phyloP scores from a whole-genome alignment of 768 basidiomycete genomes.

The Russula foetens region DNA sequence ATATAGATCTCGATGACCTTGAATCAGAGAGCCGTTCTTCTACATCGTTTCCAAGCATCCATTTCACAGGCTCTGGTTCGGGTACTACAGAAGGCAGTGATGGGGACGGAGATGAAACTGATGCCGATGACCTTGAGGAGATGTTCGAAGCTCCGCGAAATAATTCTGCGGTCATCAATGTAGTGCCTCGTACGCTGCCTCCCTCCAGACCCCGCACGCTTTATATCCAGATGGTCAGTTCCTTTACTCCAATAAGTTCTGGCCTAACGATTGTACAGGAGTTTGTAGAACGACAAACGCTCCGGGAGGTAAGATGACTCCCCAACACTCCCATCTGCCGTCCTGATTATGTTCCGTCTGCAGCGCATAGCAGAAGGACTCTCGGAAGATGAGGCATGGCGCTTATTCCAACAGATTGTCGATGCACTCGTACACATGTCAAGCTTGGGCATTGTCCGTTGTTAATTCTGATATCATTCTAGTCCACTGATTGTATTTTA shows the following conservation, averaged over 20 bases:
- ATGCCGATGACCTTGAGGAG: slow-evolving; percentile 24
- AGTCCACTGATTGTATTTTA: slow-evolving; percentile 21
- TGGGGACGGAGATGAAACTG: slow-evolving; percentile 35
- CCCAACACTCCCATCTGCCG: not conserved
- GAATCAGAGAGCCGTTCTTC: slow-evolving; percentile 38
- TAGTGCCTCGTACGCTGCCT: slow-evolving; percentile 8
- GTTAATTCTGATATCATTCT: not conserved
- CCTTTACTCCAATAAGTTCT: not conserved
- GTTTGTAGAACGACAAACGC: slow-evolving; percentile 84
- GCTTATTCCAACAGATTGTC: slow-evolving; percentile 80
- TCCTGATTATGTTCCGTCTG: not conserved
- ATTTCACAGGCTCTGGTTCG: slow-evolving; percentile 43
- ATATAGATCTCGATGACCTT: slow-evolving; percentile 56
- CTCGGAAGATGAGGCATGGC: slow-evolving; percentile 80
- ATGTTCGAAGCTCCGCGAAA: slow-evolving; percentile 13
- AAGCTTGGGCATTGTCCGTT: slow-evolving; percentile 69
- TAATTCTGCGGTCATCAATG: slow-evolving; percentile 9
- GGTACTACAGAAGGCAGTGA: slow-evolving; percentile 39
- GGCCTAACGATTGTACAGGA: slow-evolving; percentile 41
- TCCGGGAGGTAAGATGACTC: slow-evolving; percentile 55
- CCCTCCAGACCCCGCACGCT: slow-evolving; percentile 41
- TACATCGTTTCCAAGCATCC: slow-evolving; percentile 79
- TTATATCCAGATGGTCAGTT: slow-evolving; percentile 87
- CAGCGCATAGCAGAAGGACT: slow-evolving; percentile 75
- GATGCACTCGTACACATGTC: slow-evolving; percentile 90